A percentile compares a stretch with the other conserved stretches of the same genome.
These are phyloP conservation scores for Gymnopilus dilepis DNA, from an alignment of 768 basidiomycete genomes.

Conservation along the genomic window DNA sequence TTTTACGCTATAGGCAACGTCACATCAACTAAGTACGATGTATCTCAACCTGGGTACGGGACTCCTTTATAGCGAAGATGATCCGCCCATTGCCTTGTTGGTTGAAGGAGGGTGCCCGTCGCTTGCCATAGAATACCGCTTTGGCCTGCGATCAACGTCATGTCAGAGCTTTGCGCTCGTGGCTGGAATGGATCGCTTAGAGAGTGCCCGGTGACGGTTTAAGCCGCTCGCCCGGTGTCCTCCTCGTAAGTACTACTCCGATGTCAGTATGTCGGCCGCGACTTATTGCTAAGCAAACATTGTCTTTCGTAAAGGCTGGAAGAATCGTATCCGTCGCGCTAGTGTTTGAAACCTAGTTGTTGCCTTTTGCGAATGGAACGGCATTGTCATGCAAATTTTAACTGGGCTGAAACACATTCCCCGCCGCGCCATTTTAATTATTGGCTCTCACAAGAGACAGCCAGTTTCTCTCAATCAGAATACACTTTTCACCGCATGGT, in stretches of 20 bases:
- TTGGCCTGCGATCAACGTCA: conserved; percentile 1
- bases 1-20: not conserved
- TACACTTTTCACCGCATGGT: conserved; percentile 11
- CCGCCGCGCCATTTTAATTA: not conserved
- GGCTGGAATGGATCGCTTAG: not conserved
- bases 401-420: not conserved
- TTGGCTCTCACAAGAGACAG: conserved; percentile 5
- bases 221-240: not conserved
- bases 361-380: not conserved
- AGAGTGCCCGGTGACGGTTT: not conserved
- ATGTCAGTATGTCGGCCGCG: not conserved
- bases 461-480: conserved; percentile 18
- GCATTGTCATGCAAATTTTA: not conserved
- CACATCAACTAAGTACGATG: not conserved
- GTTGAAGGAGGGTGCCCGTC: not conserved
- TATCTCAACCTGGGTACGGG: conserved; percentile 6
- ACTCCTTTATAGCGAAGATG: not conserved
- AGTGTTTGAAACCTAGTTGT: not conserved
- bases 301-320: not conserved
- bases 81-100: conserved; percentile 5
- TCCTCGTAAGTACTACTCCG: not conserved
- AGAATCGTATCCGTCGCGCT: not conserved
- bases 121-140: not conserved
- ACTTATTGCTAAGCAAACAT: not conserved
- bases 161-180: not conserved